Base-by-base conservation (phyloP, 2,329 filamentous ascomycete genomes). In the Paracoccidioides lutzii region DNA sequence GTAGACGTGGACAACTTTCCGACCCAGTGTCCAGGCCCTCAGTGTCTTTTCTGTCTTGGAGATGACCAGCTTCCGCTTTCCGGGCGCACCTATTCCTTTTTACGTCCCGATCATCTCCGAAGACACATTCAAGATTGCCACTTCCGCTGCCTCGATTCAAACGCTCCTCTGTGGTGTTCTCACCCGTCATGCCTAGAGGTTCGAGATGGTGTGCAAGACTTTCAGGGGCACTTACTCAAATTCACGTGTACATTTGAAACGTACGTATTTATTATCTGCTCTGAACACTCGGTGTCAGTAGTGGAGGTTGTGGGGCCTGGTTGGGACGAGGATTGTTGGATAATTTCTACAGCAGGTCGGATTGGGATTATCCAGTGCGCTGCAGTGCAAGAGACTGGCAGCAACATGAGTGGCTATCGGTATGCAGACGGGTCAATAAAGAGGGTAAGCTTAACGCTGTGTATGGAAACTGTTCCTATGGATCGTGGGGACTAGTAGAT, bases 41-140 rank as follows among this genome's bases (percentile, higher is more conserved):
- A 49, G n/a, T 49, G 45, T 33, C 45, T 49, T 9, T 48, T 48
- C 15, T 48, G 45, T 35, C 45, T 48, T 22, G 45, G 28, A 48
- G 45, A 48, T 48, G 28, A 8, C 6, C 45, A 48, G 45, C 40
- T 55, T 38, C 37, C 54, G 7, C 46, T 41, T 15, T 42, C 38
- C 10, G 6, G 14, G 30, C 35, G 54, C 30, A 55, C 43, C 0
- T 55, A 55, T 38, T 55, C 40, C 1, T 55, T 55, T 43, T 55
- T 40, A 42, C 46, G 45, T 4, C 46, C 37, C 10, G 46, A 42
- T 22, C 54, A 55, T 44, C 46, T 55, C 22, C 15, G 54, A 42
- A 55, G 54, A 42, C 54, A 55, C 30, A 33, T 55, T 9, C 46
- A 55, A 10, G 30, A 55, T 44, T 55, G 45, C 46, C 45, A 55